These are phyloP conservation scores for Lyophyllum atratum DNA, from an alignment of 768 basidiomycete genomes.

Conservation along the genomic window DNA sequence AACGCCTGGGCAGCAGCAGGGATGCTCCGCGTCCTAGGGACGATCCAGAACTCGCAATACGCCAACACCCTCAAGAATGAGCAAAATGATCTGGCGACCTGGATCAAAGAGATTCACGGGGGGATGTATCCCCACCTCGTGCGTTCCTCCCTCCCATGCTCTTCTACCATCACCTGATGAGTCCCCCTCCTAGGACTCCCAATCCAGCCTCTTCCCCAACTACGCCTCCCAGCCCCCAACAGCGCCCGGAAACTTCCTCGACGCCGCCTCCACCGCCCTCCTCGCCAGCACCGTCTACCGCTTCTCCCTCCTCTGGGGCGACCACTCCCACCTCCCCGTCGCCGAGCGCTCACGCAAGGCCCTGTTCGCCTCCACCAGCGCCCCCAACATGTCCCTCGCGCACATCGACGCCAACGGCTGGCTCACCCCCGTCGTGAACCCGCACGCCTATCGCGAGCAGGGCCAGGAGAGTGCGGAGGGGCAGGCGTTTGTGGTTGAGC, in stretches of 20 bases:
- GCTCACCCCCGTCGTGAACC: slow-evolving; percentile 77
- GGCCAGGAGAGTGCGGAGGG: slow-evolving; percentile 70
- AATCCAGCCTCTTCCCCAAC: slow-evolving; percentile 61
- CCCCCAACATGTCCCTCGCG: slow-evolving; percentile 23
- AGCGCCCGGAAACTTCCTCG: slow-evolving; percentile 57
- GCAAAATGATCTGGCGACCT: slow-evolving; percentile 58
- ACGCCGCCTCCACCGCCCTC: slow-evolving; percentile 73
- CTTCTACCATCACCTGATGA: too few species aligned
- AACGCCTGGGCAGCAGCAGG: slow-evolving; percentile 92
- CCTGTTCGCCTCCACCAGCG: slow-evolving; percentile 23
- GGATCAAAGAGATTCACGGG: slow-evolving; percentile 74
- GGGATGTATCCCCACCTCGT: slow-evolving; percentile 68
- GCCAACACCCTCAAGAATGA: slow-evolving; percentile 47
- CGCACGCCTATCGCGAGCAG: slow-evolving; percentile 47
- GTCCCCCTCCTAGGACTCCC: slow-evolving; percentile 35
- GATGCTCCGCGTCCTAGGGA: slow-evolving; percentile 80
- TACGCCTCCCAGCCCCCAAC: slow-evolving; percentile 57
- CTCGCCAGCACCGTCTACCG: slow-evolving; percentile 79
- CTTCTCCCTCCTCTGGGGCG: slow-evolving; percentile 53
- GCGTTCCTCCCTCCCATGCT: slow-evolving; percentile 24
- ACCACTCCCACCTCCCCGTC: slow-evolving; percentile 49
- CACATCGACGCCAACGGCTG: slow-evolving; percentile 66
- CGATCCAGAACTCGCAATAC: slow-evolving; percentile 65
- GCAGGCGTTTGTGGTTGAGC: slow-evolving; percentile 75
- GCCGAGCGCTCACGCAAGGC: slow-evolving; percentile 60